A percentile compares a stretch with the other conserved stretches of the same genome.
Evolutionary conservation across 2,329 filamentous ascomycete species (phyloP).

Genomic region (Fonsecaea monophora): DNA sequence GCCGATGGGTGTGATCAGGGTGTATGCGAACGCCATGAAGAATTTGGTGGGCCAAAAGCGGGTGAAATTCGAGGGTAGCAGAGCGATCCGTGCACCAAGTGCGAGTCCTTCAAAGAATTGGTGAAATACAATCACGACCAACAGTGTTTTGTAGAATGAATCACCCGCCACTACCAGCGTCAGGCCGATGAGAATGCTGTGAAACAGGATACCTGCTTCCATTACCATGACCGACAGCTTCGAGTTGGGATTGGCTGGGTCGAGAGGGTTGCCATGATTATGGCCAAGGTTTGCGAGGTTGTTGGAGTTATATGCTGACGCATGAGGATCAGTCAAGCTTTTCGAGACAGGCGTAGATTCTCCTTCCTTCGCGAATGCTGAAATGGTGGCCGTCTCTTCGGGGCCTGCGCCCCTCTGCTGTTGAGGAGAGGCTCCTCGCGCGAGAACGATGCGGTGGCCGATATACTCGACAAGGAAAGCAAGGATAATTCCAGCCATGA

Average conservation of each 20-base stretch:
- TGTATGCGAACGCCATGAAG: constrained; percentile 68
- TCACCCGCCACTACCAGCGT: constrained; percentile 57
- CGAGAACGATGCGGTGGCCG: constrained; percentile 64
- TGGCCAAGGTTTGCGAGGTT: constrained; percentile 43
- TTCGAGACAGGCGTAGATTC: no score
- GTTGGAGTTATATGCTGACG: neutral
- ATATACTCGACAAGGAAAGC: constrained; percentile 75
- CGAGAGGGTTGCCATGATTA: constrained; percentile 43
- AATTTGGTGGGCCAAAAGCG: constrained; percentile 69
- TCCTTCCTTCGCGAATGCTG: no score
- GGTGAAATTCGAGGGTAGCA: constrained; percentile 49
- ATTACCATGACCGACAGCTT: constrained; percentile 71
- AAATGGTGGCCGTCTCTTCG: no score
- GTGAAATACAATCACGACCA: constrained; percentile 75
- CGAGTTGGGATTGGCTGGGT: constrained; percentile 49
- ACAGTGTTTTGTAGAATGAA: constrained; percentile 59
- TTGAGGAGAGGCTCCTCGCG: constrained; percentile 8
- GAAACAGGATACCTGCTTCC: constrained; percentile 77
- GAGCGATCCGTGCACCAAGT: constrained; percentile 73
- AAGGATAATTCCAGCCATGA: constrained; percentile 76
- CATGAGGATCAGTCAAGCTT: no score
- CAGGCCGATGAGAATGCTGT: constrained; percentile 68
- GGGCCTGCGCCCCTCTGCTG: no score
- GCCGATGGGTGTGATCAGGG: constrained; percentile 75
- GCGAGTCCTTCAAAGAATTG: constrained; percentile 80